A percentile compares a stretch with the other conserved stretches of the same genome.
These are phyloP conservation scores for Dendrobium catenatum DNA, from an alignment of 106 monocot genomes.

Conservation along the genomic window DNA sequence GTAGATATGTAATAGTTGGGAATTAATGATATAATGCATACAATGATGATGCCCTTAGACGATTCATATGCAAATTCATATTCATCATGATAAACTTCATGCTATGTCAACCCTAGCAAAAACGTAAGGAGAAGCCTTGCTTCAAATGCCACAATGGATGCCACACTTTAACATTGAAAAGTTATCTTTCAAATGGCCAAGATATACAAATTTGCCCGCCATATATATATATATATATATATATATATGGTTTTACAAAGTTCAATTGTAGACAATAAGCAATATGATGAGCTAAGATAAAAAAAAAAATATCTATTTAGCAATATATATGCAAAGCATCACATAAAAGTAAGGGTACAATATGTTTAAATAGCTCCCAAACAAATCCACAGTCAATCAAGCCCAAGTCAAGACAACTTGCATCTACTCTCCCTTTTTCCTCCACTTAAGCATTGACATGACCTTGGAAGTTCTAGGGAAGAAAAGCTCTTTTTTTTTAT, in stretches of 20 bases:
- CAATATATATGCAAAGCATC: neutral
- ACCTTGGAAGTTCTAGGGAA: neutral
- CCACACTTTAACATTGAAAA: neutral
- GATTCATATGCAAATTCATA: too few species aligned
- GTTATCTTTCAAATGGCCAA: neutral
- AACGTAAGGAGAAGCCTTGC: too few species aligned
- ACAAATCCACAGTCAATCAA: neutral
- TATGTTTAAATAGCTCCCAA: neutral
- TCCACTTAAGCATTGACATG: neutral
- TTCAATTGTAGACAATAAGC: neutral
- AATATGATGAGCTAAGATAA: neutral
- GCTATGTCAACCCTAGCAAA: too few species aligned
- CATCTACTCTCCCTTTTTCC: neutral
- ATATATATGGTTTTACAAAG: neutral
- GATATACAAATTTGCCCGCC: too few species aligned
- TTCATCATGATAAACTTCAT: too few species aligned
- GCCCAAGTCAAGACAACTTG: neutral
- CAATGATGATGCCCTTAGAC: too few species aligned
- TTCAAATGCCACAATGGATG: too few species aligned
- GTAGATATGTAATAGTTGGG: too few species aligned
- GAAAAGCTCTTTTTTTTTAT: neutral
- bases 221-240: neutral
- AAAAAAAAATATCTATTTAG: neutral
- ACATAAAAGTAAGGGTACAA: neutral
- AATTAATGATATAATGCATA: too few species aligned